Percentiles rank a stretch among this genome's conserved stretches.
Evolutionary conservation across 1,284 basidiomycete genomes (phyloP).

Genomic region (Tilletia indica): DNA sequence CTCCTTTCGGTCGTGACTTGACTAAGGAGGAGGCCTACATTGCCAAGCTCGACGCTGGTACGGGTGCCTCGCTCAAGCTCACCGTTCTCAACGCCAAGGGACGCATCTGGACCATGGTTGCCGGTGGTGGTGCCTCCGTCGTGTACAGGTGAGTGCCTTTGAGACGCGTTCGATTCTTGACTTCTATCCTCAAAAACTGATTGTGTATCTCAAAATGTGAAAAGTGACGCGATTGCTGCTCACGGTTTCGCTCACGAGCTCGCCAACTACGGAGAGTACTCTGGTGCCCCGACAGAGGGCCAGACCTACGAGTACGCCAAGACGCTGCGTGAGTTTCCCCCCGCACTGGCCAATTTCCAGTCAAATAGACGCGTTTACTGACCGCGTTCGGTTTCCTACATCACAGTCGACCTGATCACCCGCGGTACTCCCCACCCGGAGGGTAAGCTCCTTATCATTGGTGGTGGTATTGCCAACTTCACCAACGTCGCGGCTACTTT

Average conservation of each 20-base stretch:
- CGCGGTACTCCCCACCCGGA: constrained; percentile 60
- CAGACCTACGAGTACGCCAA: constrained; percentile 99
- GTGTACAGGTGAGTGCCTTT: constrained; percentile 63
- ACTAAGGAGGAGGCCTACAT: constrained; percentile 99
- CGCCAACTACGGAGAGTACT: constrained; percentile 99
- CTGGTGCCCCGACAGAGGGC: constrained; percentile 93
- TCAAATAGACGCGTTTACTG: constrained; percentile 17
- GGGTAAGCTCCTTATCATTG: constrained; percentile 98
- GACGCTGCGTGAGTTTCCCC: constrained; percentile 73
- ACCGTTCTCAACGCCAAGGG: constrained; percentile 93
- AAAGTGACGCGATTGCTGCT: constrained; percentile 85
- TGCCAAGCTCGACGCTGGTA: constrained; percentile 93
- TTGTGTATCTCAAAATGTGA: no score
- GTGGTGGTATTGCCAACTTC: constrained; percentile 99
- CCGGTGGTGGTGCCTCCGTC: constrained; percentile 75
- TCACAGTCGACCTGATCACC: constrained; percentile 79
- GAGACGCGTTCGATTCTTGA: not conserved
- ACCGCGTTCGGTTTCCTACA: not conserved
- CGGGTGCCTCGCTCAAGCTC: constrained; percentile 95
- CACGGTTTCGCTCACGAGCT: constrained; percentile 95
- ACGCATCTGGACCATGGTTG: constrained; percentile 99
- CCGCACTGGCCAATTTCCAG: no score
- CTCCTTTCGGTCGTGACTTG: constrained; percentile 94
- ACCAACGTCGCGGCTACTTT: constrained; percentile 99
- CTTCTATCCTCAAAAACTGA: constrained; percentile 57